Evolutionary conservation across 176 grass and related monocot species (phyloP).

Genomic region (Aegilops longissima): DNA sequence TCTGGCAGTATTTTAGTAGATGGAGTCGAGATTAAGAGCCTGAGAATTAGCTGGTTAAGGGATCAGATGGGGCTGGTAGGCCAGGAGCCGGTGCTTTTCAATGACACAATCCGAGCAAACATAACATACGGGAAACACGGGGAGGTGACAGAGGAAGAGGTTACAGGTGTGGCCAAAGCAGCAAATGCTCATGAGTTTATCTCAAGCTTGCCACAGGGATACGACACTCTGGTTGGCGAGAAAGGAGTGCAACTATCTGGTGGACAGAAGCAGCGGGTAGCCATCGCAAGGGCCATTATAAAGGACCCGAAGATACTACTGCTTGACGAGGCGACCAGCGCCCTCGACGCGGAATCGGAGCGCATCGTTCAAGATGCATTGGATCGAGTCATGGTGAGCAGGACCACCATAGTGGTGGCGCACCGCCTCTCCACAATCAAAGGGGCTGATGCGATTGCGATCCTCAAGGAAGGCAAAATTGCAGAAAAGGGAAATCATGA

Average conservation of each 20-base stretch:
- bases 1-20: conserved; percentile 59
- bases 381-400: conserved; percentile 45
- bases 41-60: conserved; percentile 55
- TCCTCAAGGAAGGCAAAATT: conserved; percentile 56
- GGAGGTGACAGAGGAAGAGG: conserved; percentile 51
- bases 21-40: conserved; percentile 38
- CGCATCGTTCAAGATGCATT: conserved; percentile 51
- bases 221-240: conserved; percentile 51
- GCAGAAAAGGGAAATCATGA: conserved; percentile 55
- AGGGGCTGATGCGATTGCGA: conserved; percentile 52
- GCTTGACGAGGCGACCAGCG: conserved; percentile 62
- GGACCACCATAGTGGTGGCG: conserved; percentile 57
- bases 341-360: conserved; percentile 55
- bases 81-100: conserved; percentile 65
- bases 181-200: conserved; percentile 64
- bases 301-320: conserved; percentile 65
- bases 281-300: conserved; percentile 63
- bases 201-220: conserved; percentile 51
- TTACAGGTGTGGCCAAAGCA: conserved; percentile 40
- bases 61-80: conserved; percentile 58
- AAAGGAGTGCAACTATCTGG: conserved; percentile 61
- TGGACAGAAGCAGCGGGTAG: conserved; percentile 61
- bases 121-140: conserved; percentile 49
- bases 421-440: conserved; percentile 69
- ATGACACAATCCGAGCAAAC: conserved; percentile 57